Conservation (phyloP, 352 stramenopile species). For the Peronospora belbahrii region DNA sequence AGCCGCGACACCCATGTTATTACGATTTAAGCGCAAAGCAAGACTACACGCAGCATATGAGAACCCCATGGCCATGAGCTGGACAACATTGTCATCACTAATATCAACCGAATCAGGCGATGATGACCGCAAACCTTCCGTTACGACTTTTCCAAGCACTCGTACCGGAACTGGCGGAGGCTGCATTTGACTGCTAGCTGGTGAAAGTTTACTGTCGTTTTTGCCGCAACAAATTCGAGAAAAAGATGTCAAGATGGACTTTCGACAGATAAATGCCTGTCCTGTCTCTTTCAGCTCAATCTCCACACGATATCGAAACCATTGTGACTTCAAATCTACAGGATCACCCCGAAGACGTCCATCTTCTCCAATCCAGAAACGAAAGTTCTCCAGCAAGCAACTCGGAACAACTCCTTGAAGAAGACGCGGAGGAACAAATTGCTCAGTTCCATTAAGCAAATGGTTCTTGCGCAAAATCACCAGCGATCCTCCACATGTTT, state of each 20-base stretch:
- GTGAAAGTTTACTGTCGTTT: conserved; percentile 14
- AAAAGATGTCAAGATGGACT: conserved; percentile 62
- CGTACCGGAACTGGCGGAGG: conserved; percentile 39
- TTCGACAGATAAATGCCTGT: conserved; percentile 46
- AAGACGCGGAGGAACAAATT: conserved; percentile 88
- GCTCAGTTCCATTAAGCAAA: conserved; percentile 62
- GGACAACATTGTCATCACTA: conserved; percentile 75
- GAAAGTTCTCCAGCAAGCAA: conserved; percentile 92
- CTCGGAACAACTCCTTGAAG: conserved; percentile 91
- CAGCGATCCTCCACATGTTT: conserved; percentile 72
- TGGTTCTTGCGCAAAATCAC: conserved; percentile 82
- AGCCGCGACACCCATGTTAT: conserved; percentile 63
- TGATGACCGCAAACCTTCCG: conserved; percentile 3
- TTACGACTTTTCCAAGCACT: conserved; percentile 1
- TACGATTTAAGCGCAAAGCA: conserved; percentile 55
- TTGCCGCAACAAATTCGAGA: conserved; percentile 38
- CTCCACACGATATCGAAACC: conserved; percentile 83
- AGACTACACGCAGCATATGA: conserved; percentile 75
- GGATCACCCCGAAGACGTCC: conserved; percentile 92
- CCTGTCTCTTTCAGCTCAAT: conserved; percentile 43
- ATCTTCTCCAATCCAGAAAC: conserved; percentile 96
- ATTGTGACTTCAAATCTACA: conserved; percentile 76
- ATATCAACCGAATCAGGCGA: conserved; percentile 28
- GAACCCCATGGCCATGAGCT: conserved; percentile 86
- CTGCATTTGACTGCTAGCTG: conserved; percentile 18